These are phyloP conservation scores for Ogataea corticis DNA, from an alignment of 805 yeast genomes.

Conservation along the genomic window DNA sequence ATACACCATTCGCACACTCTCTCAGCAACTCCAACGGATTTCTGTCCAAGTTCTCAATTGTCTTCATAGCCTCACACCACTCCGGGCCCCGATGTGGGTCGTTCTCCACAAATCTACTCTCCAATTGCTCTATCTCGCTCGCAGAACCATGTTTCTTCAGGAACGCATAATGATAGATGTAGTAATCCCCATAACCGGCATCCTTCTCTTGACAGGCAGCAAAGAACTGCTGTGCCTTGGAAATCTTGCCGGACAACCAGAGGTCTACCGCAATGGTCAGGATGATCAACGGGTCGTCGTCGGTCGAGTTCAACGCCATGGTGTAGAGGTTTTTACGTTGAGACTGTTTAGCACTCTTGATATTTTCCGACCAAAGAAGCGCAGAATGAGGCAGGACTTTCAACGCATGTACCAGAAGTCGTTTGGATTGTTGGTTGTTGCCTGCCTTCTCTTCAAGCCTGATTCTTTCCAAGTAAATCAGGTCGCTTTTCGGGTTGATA, in stretches of 20 bases:
- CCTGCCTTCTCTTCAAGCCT: slow-evolving; percentile 54
- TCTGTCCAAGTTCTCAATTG: slow-evolving; percentile 35
- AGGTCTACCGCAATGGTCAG: slow-evolving; percentile 66
- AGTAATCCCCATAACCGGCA: slow-evolving; percentile 68
- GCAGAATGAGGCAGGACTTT: slow-evolving; percentile 60
- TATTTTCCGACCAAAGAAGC: slow-evolving; percentile 62
- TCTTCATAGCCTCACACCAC: slow-evolving; percentile 58
- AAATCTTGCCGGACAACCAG: slow-evolving; percentile 61
- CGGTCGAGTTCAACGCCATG: slow-evolving; percentile 70
- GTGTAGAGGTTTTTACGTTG: slow-evolving; percentile 55
- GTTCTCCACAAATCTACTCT: slow-evolving; percentile 38
- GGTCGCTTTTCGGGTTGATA: slow-evolving; percentile 47
- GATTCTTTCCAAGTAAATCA: slow-evolving; percentile 60
- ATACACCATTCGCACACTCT: slow-evolving; percentile 14
- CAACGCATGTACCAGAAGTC: slow-evolving; percentile 58
- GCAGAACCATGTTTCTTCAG: slow-evolving; percentile 39
- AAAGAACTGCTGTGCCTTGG: slow-evolving; percentile 72
- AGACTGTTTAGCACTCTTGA: slow-evolving; percentile 44
- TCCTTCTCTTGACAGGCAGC: slow-evolving; percentile 58
- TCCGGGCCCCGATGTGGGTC: slow-evolving; percentile 62
- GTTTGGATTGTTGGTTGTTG: slow-evolving; percentile 52
- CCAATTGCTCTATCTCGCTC: slow-evolving; percentile 39
- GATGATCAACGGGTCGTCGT: slow-evolving; percentile 59
- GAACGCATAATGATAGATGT: slow-evolving; percentile 65
- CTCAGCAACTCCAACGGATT: slow-evolving; percentile 23